phyloP scores from a whole-genome alignment of 139 green algal genomes.

The Mychonastes homosphaera region DNA sequence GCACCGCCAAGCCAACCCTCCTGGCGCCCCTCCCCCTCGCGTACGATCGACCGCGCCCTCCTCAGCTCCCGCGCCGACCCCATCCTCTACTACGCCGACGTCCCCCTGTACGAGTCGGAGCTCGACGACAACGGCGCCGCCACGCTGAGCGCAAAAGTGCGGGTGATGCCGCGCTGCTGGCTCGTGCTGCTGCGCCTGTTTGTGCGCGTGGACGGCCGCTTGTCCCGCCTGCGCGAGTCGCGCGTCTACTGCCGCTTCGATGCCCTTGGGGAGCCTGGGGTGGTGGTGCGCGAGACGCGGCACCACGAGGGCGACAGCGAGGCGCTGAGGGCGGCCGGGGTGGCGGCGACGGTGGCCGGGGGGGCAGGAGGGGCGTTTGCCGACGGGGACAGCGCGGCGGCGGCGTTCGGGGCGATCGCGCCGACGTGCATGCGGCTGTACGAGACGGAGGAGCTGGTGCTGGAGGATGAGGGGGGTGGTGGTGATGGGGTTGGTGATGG shows the following conservation, averaged over 20 bases:
- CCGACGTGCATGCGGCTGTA: slow-evolving; percentile 45
- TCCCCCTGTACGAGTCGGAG: slow-evolving; percentile 79
- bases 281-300: slow-evolving; percentile 37
- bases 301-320: slow-evolving; percentile 51
- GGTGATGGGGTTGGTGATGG: too few species aligned
- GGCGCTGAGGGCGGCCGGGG: slow-evolving; percentile 37
- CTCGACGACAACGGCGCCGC: slow-evolving; percentile 85
- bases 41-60: slow-evolving; percentile 53
- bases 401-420: slow-evolving; percentile 42
- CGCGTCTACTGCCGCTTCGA: slow-evolving; percentile 49
- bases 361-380: too few species aligned
- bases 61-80: slow-evolving; percentile 68
- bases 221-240: slow-evolving; percentile 69
- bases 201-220: slow-evolving; percentile 68
- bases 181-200: slow-evolving; percentile 79
- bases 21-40: neutral
- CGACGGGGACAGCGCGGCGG: slow-evolving; percentile 43
- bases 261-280: neutral
- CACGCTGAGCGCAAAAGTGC: slow-evolving; percentile 40
- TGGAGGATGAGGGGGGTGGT: slow-evolving; percentile 9
- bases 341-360: slow-evolving; percentile 32
- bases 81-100: slow-evolving; percentile 81
- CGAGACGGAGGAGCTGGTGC: slow-evolving; percentile 31
- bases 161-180: slow-evolving; percentile 77
- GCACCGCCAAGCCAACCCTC: neutral